These are phyloP conservation scores for Plenodomus tracheiphilus DNA, from an alignment of 2,329 filamentous ascomycete genomes.

Conservation along the genomic window DNA sequence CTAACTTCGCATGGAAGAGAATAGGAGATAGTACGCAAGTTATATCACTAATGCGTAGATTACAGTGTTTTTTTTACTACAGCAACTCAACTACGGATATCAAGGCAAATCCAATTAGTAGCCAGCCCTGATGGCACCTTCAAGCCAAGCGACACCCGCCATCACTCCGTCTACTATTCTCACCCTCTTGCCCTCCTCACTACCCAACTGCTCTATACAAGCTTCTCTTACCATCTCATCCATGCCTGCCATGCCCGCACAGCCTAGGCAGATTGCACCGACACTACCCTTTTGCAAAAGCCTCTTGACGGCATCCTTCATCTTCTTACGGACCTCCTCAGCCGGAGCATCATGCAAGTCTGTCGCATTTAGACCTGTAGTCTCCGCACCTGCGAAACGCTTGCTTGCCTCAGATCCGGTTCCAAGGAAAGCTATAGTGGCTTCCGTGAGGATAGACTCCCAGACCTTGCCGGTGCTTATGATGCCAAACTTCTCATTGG, in stretches of 20 bases:
- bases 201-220: conserved; percentile 66
- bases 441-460: conserved; percentile 71
- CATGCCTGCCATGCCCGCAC: conserved; percentile 88
- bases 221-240: conserved; percentile 74
- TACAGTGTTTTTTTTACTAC: no score
- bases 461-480: conserved; percentile 86
- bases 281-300: conserved; percentile 64
- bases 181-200: conserved; percentile 60
- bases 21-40: no score
- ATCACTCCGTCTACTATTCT: conserved; percentile 80
- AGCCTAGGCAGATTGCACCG: conserved; percentile 77
- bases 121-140: conserved; percentile 51
- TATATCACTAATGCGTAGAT: no score
- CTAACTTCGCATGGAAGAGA: no score
- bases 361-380: conserved; percentile 77
- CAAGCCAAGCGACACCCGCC: conserved; percentile 66
- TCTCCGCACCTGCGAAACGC: conserved; percentile 78
- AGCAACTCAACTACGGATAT: not conserved
- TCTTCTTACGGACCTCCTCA: conserved; percentile 65
- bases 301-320: conserved; percentile 70
- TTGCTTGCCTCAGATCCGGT: conserved; percentile 39
- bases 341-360: conserved; percentile 74
- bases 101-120: conserved; percentile 19
- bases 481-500: conserved; percentile 72
- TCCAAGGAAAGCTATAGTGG: conserved; percentile 68